Evolutionary conservation across 257 asterid species (phyloP).

Genomic region (Przewalskia tangutica): DNA sequence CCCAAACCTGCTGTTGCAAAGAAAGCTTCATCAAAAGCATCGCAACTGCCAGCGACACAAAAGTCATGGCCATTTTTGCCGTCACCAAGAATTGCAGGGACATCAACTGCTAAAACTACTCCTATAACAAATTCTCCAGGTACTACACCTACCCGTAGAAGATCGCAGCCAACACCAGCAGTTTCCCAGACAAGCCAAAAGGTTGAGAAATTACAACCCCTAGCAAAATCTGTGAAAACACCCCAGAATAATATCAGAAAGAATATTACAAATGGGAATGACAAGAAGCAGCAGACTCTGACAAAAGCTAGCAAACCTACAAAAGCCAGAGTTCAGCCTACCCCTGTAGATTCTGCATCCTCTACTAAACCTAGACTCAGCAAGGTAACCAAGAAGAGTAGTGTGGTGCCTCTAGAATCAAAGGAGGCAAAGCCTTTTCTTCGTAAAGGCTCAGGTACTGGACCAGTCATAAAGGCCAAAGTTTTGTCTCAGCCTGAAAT

Average conservation of each 20-base stretch:
- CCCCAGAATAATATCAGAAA: conserved; percentile 40
- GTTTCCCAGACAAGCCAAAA: conserved; percentile 40
- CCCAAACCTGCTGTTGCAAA: conserved; percentile 40
- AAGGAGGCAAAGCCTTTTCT: conserved; percentile 57
- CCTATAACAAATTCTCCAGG: conserved; percentile 29
- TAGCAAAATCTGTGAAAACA: conserved; percentile 36
- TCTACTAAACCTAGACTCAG: conserved; percentile 49
- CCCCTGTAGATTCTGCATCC: conserved; percentile 38
- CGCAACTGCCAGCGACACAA: conserved; percentile 63
- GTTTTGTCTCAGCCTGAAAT: conserved; percentile 35
- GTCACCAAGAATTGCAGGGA: conserved; percentile 50
- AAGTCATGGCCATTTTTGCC: conserved; percentile 88
- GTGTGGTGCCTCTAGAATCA: conserved; percentile 87
- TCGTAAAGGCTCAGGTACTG: conserved; percentile 67
- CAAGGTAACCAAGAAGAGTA: conserved; percentile 83
- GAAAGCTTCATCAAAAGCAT: conserved; percentile 45
- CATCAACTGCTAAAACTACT: conserved; percentile 55
- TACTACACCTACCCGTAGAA: conserved; percentile 46
- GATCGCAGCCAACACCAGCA: conserved; percentile 48
- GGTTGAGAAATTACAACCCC: conserved; percentile 37
- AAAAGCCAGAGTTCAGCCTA: conserved; percentile 42
- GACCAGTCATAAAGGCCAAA: conserved; percentile 42
- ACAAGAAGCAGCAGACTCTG: conserved; percentile 45
- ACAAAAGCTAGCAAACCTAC: conserved; percentile 39
- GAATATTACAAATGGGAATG: conserved; percentile 31